Conservation (phyloP, 2,329 filamentous ascomycete species). For the Cladosporium cucumerinum region DNA sequence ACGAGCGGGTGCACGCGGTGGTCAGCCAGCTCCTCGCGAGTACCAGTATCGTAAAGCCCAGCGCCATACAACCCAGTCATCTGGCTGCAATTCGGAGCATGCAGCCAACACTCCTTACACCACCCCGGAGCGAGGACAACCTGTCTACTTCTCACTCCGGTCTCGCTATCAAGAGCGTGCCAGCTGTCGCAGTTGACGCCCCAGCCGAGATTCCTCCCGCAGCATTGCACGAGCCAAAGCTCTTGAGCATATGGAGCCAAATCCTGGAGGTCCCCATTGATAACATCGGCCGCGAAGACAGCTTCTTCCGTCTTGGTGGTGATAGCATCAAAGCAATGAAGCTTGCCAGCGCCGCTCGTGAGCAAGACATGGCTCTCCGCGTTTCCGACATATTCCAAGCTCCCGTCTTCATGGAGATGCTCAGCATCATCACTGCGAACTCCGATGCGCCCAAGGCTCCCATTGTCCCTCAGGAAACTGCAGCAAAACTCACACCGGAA, state of each 20-base stretch:
- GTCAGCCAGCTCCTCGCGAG: slow-evolving; percentile 10
- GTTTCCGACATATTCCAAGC: slow-evolving; percentile 43
- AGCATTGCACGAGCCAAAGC: slow-evolving; percentile 3
- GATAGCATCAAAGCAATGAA: slow-evolving; percentile 46
- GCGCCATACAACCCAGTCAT: neutral
- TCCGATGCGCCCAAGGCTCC: slow-evolving; percentile 2
- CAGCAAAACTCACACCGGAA: neutral
- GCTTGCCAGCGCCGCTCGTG: slow-evolving; percentile 39
- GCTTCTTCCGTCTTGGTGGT: slow-evolving; percentile 45
- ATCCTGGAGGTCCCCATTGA: slow-evolving; percentile 5
- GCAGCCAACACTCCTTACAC: slow-evolving; percentile 2
- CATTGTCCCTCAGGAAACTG: neutral
- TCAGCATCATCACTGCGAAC: slow-evolving; percentile 2
- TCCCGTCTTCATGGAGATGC: slow-evolving; percentile 19
- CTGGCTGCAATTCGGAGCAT: neutral
- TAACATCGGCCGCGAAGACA: slow-evolving; percentile 29
- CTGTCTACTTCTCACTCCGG: neutral
- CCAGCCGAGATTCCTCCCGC: neutral
- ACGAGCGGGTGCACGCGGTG: slow-evolving; percentile 13
- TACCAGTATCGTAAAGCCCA: neutral
- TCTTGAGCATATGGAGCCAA: slow-evolving; percentile 16
- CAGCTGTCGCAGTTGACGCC: neutral
- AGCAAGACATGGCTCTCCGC: slow-evolving; percentile 36
- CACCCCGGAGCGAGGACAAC: slow-evolving; percentile 13
- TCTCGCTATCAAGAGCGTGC: neutral